phyloP scores from a whole-genome alignment of 768 basidiomycete genomes.

The Gloeostereum incarnatum region DNA sequence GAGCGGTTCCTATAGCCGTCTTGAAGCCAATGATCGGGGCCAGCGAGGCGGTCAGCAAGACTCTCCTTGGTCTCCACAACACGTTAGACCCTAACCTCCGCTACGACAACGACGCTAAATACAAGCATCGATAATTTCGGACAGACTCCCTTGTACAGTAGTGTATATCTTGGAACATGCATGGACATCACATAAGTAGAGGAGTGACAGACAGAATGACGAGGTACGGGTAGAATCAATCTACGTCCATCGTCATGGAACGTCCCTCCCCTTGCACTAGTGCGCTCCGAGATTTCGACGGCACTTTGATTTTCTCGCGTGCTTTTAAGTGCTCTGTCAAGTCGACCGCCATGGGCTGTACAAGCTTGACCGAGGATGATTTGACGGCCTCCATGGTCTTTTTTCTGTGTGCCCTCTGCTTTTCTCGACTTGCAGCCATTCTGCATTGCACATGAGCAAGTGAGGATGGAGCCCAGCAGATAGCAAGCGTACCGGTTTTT shows the following conservation, averaged over 20 bases:
- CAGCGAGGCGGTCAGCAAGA: slow-evolving; percentile 93
- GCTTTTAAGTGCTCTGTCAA: slow-evolving; percentile 35
- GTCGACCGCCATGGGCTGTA: slow-evolving; percentile 50
- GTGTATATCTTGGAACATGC: slow-evolving; percentile 11
- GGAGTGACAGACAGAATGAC: slow-evolving; percentile 1
- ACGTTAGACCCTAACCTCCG: slow-evolving; percentile 80
- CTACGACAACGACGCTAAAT: slow-evolving; percentile 86
- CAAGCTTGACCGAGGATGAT: slow-evolving; percentile 47
- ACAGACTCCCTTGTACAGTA: slow-evolving; percentile 2
- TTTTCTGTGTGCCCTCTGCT: slow-evolving; percentile 64
- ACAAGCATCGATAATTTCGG: slow-evolving; percentile 53
- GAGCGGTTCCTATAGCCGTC: slow-evolving; percentile 96
- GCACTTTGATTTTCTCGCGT: slow-evolving; percentile 73
- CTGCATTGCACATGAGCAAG: slow-evolving; percentile 34
- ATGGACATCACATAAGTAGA: slow-evolving; percentile 6
- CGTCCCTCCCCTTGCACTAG: slow-evolving; percentile 78
- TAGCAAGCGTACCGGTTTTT: slow-evolving; percentile 61
- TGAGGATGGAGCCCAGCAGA: slow-evolving; percentile 2
- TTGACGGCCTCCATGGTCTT: slow-evolving; percentile 52
- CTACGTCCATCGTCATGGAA: slow-evolving; percentile 88
- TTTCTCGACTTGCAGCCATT: slow-evolving; percentile 79
- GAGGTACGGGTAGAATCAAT: slow-evolving; percentile 26
- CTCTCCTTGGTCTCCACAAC: slow-evolving; percentile 88
- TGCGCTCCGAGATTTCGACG: slow-evolving; percentile 55
- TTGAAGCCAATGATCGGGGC: slow-evolving; percentile 98